Conservation (phyloP, 148 eudicot genomes). For the Fagopyrum homotropicum region DNA sequence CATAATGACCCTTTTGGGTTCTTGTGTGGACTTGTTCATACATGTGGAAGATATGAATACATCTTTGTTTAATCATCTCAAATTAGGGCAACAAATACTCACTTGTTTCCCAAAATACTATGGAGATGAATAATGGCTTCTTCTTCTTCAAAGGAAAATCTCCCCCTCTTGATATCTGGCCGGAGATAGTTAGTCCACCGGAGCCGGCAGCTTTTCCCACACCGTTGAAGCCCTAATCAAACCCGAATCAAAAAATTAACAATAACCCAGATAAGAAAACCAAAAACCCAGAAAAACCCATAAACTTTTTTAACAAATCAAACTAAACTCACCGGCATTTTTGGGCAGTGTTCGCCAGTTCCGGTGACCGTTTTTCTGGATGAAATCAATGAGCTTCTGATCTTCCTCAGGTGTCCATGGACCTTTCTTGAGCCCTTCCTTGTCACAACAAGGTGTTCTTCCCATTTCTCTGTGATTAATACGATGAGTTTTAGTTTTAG, state of each 20-base stretch:
- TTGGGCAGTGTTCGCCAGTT: conserved; percentile 15
- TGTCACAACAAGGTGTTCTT: conserved; percentile 14
- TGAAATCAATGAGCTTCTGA: conserved; percentile 11
- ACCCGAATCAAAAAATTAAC: not conserved
- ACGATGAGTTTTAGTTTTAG: not conserved
- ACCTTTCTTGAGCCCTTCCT: conserved; percentile 14
- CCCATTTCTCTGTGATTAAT: conserved; percentile 2
- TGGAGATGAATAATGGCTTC: conserved; percentile 88
- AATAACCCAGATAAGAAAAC: not conserved
- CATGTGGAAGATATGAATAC: not conserved
- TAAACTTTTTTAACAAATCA: not conserved
- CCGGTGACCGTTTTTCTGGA: conserved; percentile 1
- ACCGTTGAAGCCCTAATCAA: conserved; percentile 63
- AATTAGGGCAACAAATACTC: conserved; percentile 22
- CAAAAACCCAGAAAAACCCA: too few relatives aligned
- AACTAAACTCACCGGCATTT: not conserved
- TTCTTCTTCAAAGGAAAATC: conserved; percentile 87
- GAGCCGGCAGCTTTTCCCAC: conserved; percentile 93
- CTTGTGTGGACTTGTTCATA: not conserved
- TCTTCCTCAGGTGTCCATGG: conserved; percentile 19
- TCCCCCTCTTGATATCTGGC: conserved; percentile 91
- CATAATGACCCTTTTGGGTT: not conserved
- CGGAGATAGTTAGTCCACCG: conserved; percentile 93
- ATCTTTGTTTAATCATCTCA: not conserved
- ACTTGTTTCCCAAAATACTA: conserved; percentile 92